Base-by-base conservation (phyloP, 148 eudicot genomes). In the Fallopia convolvulus region DNA sequence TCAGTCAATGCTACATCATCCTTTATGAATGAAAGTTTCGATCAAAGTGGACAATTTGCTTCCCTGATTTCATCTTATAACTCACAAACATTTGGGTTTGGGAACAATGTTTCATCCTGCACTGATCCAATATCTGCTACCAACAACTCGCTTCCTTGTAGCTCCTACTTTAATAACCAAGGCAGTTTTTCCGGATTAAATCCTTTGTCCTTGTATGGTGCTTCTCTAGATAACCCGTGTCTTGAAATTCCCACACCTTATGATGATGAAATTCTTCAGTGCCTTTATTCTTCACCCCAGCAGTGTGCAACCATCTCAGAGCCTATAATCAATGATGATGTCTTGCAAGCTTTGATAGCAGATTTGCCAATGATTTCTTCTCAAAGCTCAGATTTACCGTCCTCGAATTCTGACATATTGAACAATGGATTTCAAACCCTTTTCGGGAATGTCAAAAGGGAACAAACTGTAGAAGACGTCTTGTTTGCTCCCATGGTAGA, bases 51-150 rank as follows among this genome's bases (percentile, higher is more conserved):
- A n/a, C 76, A 79, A 77, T 80, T 83, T 79, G 77, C 77, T 74
- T 73, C 88, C 13, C 63, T 76, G n/a, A 58, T 79, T 68, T 84
- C 91, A 74, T 77, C 86, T 47, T 84, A 74, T 52, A 77, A 79
- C 68, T 61, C 68, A 10, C 36, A 26, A 61, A 26, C 68, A 21
- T 61, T 61, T 61, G 33, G 26, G 8, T 61, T 61, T 26, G 36
- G 68, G 9, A 61, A 10, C 68, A 61, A 23, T 61, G 36, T 23
- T 26, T 61, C 68, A 26, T 23, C 15, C 6, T 61, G 36, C 68
- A 11, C 39, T 26, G 68, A 26, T 61, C 66, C 5, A 11, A 10
- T 23, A 21, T 9, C 66, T 60, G 60, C 23, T 55, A 17, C 60
- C 60, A n/a, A 55, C n/a, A 53, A 53, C 60, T 53, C 60, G 1